phyloP scores from a whole-genome alignment of 805 yeast genomes.

The Saccharomycopsis olivae region DNA sequence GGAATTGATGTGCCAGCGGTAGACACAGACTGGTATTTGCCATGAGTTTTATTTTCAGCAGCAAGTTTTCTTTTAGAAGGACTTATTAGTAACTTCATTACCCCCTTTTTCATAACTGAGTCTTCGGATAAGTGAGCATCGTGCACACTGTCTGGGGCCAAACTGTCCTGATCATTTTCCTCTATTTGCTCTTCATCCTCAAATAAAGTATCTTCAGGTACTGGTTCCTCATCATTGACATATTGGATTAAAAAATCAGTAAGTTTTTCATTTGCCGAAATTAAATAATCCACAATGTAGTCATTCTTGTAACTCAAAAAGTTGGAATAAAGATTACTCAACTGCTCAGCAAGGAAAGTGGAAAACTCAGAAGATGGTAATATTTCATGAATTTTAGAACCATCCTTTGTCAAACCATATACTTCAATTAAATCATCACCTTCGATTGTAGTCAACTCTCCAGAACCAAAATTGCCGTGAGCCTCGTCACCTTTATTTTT shows the following conservation, averaged over 20 bases:
- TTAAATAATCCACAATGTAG: constrained; percentile 21
- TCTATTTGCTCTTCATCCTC: constrained; percentile 4
- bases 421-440: constrained; percentile 20
- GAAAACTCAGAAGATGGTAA: constrained; percentile 28
- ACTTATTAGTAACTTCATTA: constrained; percentile 14
- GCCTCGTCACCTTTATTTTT: constrained; percentile 22
- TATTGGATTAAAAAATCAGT: constrained; percentile 17
- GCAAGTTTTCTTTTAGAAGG: constrained; percentile 14
- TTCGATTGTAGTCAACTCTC: constrained; percentile 16
- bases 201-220: constrained; percentile 12
- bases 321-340: constrained; percentile 27
- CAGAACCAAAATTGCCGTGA: background rate
- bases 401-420: constrained; percentile 23
- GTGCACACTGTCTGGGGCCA: too few species aligned
- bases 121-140: too few species aligned
- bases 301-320: constrained; percentile 28
- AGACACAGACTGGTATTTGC: too few species aligned
- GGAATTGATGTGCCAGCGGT: too few species aligned
- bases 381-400: constrained; percentile 20
- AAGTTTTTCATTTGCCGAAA: constrained; percentile 24
- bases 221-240: constrained; percentile 7
- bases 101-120: constrained; percentile 1
- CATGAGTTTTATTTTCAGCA: too few species aligned
- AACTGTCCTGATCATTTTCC: background rate
- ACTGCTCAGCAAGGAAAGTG: constrained; percentile 27